Evolutionary conservation across 2,329 filamentous ascomycete genomes (phyloP), one percentile per base, ranked within the genome.

Genomic region (Parastagonospora nodorum): DNA sequence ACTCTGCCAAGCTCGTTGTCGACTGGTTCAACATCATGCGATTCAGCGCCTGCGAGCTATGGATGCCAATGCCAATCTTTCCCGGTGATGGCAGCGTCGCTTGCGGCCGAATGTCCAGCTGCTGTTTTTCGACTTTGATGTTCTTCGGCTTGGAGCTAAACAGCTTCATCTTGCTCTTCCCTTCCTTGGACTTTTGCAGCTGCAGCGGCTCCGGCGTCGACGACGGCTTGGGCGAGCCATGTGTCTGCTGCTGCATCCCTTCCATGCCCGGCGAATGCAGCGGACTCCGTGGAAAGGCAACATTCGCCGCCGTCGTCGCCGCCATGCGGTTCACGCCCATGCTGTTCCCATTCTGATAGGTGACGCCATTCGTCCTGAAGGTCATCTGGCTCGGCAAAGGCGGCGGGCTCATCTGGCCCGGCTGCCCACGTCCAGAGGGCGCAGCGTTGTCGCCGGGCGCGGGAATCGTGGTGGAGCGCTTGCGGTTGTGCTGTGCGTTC

Each of bases 151-250:
- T 83, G 45, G 63, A 62, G 6, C 87, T 90, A 68, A 92, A 92
- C 27, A 93, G 79, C 77, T 93, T 93, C 70, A 90, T 88, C 74
- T 91, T 92, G 54, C 86, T 86, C 73, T 90, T 89, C 19, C 51
- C 56, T 63, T 90, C 87, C 27, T 83, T 78, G 62, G 84, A 83
- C 63, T 85, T 86, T 44, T 82, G 80, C 70, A 88, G 87, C 59
- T 88, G 86, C 16, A 63, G 61, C 14, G 61, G 60, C 37, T 65
- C 64, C 2, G 57, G 55, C 24, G 56, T 60, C 8, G 66, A 56
- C 1, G 61, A 44, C 1, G 66, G 67, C 47, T 71, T 67, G 8
- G 74, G 73, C 36, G 72, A 74, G 2, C 58, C 64, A 48, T 67
- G 66, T 7, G 54, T 33, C n/a, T 58, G 61, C 9, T 52, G 41